Base-by-base conservation (phyloP, 495 filamentous ascomycete genomes). In the Articulospora tetracladia region DNA sequence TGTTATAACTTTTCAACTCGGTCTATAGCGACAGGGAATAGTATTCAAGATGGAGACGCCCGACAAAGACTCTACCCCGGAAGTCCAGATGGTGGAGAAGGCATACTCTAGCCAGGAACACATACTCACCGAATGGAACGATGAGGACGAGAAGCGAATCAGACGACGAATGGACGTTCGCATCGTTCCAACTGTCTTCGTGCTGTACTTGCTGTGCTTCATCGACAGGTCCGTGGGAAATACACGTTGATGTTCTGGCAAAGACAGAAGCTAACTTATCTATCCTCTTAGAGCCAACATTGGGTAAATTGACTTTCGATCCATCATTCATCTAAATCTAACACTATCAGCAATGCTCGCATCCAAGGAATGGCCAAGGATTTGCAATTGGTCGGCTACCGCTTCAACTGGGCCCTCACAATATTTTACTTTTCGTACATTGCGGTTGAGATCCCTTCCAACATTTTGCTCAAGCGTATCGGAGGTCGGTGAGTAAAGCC, bases 151-250 rank as follows among this genome's bases (percentile, higher is more conserved):
- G 71, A 72, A 62, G 24, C 63, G 55, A 62, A 74, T 96, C 46
- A 81, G 88, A 71, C 73, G 79, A 62, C 86, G 85, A 64, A 89
- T 96, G 65, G 92, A 97, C 69, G 74, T 82, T 68, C 86, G 86
- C 64, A 77, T 96, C 34, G 75, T 97, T 50, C 92, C 92, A 0
- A 88, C 86, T 59, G 72, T 96, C 28, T 89, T 84, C 67, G 74
- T 94, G 32, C 71, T 96, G 67, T 96, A 95, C 67, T 73, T 93
- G 20, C 74, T 95, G 39, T 91, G 91, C 46, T 96, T 96, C 69
- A 72, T 96, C 41, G 91, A 95, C 72, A 80, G 91, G 74, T 79
- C 56, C 47, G 66, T 49, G n/a, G 76, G 93, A 61, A 86, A 81
- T 60, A 91, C 92, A 3, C 83, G 86, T 61, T n/a, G n/a, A n/a